Evolutionary conservation across 2,329 filamentous ascomycete genomes (phyloP).

Genomic region (Phialemoniopsis sp.): DNA sequence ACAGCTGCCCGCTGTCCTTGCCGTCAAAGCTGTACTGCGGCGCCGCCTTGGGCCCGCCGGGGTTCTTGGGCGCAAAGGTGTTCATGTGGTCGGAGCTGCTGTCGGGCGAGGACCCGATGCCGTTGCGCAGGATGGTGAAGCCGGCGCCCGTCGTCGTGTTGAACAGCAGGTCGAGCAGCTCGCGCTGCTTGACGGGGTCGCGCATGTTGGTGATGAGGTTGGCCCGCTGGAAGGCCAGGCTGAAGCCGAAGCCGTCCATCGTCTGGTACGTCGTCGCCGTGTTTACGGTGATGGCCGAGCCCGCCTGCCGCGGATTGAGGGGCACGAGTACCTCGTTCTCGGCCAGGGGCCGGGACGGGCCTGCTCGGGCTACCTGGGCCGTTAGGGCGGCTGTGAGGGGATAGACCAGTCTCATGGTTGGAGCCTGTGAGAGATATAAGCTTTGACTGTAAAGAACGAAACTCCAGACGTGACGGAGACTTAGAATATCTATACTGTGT

Average conservation of each 20-base stretch:
- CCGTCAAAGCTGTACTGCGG: constrained; percentile 41
- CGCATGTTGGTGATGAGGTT: constrained; percentile 34
- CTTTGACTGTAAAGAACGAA: too few relatives aligned
- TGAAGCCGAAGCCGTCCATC: constrained; percentile 41
- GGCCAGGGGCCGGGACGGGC: constrained; percentile 2
- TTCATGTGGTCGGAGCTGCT: constrained; percentile 29
- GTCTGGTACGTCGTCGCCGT: constrained; percentile 35
- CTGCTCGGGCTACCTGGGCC: neutral
- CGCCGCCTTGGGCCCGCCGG: constrained; percentile 31
- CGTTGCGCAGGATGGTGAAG: constrained; percentile 38
- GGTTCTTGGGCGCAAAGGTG: constrained; percentile 36
- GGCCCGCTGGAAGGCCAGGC: constrained; percentile 38
- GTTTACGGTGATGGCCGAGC: constrained; percentile 29
- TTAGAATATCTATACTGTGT: too few relatives aligned
- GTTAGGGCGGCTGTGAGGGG: neutral
- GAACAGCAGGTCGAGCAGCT: constrained; percentile 37
- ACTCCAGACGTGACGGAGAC: too few relatives aligned
- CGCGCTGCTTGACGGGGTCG: constrained; percentile 30
- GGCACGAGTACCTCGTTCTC: constrained; percentile 4
- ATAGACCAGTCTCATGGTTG: neutral
- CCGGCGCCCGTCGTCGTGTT: constrained; percentile 38
- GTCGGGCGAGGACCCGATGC: constrained; percentile 36
- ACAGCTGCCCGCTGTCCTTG: constrained; percentile 45
- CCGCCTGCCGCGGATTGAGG: constrained; percentile 9
- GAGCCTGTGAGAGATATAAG: constrained; percentile 2